Base-by-base conservation (phyloP, 1,139 yeast genomes). In the Taiozyma sp. region DNA sequence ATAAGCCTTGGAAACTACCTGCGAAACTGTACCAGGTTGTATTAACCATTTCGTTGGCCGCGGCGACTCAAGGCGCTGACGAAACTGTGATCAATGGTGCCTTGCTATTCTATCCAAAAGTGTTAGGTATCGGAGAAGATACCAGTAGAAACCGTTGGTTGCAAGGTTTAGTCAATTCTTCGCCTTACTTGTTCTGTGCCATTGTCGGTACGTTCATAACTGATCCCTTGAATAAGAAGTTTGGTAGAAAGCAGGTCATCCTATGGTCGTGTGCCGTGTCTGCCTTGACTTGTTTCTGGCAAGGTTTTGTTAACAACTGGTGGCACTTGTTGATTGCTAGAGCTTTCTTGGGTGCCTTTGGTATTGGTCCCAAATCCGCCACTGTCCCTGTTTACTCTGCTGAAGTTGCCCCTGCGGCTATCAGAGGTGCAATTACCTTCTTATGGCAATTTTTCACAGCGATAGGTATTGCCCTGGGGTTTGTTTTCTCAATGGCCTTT, bases 1-100 rank as follows among this genome's bases (percentile, higher is more conserved):
- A 80, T 46, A 83, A 85, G 52, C 79, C 82, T 47, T 77, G 71
- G 65, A 53, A 58, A 38, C 56, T 64, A 51, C 91, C 93, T 0
- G 57, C 58, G 34, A 78, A 79, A 51, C 74, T 88, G 61, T 67
- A 81, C 52, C 78, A 75, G 56, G 82, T 87, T 48, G 78, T 85
- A 52, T 77, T 86, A 14, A 78, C 87, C 67, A 85, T 90, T 45
- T 85, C 95, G 10, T 80, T 87, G 84, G 89, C 92, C 47, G 96
- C 96, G 23, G 87, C 90, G 8, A 90, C 88, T 43, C 95, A 87
- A 67, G 96, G 96, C 60, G 87, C 87, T 93, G 96, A 88, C 66
- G 95, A 88, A 66, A 78, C 93, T 2, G 95, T 87, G 23, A 78
- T 85, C 51, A 87, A 87, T 61, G 96, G 96, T 54, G 96, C 96